A percentile compares a stretch with the other conserved stretches of the same genome.
Conservation (phyloP, 495 filamentous ascomycete species). For the Xylona heveae region DNA sequence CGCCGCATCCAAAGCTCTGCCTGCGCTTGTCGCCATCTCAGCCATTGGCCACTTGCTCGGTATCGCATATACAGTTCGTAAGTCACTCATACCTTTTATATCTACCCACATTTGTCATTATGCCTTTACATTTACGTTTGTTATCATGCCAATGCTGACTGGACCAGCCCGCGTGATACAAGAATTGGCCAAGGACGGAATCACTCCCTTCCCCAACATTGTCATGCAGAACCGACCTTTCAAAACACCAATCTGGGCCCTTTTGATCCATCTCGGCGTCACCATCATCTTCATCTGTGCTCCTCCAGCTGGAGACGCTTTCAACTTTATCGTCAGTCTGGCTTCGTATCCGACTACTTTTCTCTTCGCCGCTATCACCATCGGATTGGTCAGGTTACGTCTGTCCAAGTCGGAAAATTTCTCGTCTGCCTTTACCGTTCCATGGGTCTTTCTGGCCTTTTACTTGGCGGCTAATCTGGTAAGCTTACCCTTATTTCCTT, state of each 20-base stretch:
- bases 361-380: background rate
- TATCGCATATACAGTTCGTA: no score
- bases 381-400: background rate
- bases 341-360: background rate
- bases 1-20: conserved; percentile 6
- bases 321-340: conserved; percentile 6
- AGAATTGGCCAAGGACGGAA: conserved; percentile 4
- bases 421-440: no score
- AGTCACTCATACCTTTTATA: conserved; percentile 1
- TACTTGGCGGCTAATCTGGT: no score
- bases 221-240: background rate
- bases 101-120: background rate
- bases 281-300: conserved; percentile 4
- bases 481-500: no score
- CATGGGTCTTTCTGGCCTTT: no score
- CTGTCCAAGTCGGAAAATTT: background rate
- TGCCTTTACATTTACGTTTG: background rate
- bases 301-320: background rate
- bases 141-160: background rate
- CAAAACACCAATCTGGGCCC: conserved; percentile 2
- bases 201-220: conserved; percentile 3
- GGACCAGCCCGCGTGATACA: conserved; percentile 4
- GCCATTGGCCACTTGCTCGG: conserved; percentile 1
- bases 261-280: conserved; percentile 8
- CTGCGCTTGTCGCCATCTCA: conserved; percentile 1